Conservation (phyloP, 371 early-diverging fungal genomes). For the Dinochytrium kinnereticum region DNA sequence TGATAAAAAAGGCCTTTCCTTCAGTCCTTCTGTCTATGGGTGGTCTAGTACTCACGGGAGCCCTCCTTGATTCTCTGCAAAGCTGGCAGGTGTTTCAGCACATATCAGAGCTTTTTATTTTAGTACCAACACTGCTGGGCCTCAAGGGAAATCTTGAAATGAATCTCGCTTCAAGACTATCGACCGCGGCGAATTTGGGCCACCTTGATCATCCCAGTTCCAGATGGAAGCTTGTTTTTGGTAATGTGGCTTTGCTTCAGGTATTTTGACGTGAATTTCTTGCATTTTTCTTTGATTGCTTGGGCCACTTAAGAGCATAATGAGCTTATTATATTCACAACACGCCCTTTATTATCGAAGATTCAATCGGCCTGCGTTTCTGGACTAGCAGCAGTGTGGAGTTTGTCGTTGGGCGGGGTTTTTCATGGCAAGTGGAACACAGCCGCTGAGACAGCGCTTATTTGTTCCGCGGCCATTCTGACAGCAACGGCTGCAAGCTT, state of each 20-base stretch:
- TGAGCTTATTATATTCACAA: no score
- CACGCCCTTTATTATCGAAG: neutral
- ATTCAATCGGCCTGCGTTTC: conserved; percentile 34
- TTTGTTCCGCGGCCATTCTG: conserved; percentile 71
- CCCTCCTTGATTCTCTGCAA: conserved; percentile 46
- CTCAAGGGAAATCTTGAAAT: conserved; percentile 89
- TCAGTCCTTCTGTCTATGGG: conserved; percentile 22
- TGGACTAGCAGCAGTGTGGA: conserved; percentile 33
- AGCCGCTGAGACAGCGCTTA: conserved; percentile 64
- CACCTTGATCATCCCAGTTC: conserved; percentile 25
- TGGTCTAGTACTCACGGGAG: conserved; percentile 34
- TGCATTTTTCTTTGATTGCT: no score
- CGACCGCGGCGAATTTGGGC: conserved; percentile 68
- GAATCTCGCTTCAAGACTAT: conserved; percentile 81
- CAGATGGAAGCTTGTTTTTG: conserved; percentile 30
- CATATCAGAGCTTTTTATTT: conserved; percentile 77
- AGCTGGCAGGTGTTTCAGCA: conserved; percentile 70
- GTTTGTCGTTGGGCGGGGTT: conserved; percentile 55
- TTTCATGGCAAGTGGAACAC: conserved; percentile 54
- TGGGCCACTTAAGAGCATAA: no score
- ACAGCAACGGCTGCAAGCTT: conserved; percentile 74
- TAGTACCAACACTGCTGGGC: conserved; percentile 78
- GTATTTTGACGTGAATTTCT: conserved; percentile 7
- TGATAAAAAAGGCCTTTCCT: conserved; percentile 13
- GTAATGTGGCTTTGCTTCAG: conserved; percentile 33